These are phyloP conservation scores for Litsea cubeba DNA, from an alignment of 164 flowering plant species.

Conservation along the genomic window DNA sequence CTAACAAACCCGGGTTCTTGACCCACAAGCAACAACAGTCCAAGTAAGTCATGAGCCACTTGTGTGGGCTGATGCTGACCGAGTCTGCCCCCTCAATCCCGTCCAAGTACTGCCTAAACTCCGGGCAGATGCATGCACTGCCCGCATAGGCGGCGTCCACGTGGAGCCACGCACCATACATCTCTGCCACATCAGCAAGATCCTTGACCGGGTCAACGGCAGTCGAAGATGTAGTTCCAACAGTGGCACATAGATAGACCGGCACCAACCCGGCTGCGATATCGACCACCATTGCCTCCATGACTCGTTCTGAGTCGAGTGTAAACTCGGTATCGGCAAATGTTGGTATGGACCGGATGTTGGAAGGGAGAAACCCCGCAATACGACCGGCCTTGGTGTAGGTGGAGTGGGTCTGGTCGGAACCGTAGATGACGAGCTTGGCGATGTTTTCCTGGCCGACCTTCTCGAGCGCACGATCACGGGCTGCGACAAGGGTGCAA, in stretches of 20 bases:
- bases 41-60: constrained; percentile 50
- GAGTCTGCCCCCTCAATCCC: constrained; percentile 48
- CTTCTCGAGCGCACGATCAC: constrained; percentile 24
- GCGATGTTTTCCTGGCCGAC: constrained; percentile 15
- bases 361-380: constrained; percentile 28
- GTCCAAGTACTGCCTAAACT: background rate
- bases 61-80: constrained; percentile 46
- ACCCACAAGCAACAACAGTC: constrained; percentile 66
- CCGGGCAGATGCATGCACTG: too few relatives aligned
- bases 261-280: constrained; percentile 44
- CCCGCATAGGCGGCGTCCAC: constrained; percentile 34
- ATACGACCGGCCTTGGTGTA: constrained; percentile 35
- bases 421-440: constrained; percentile 43
- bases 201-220: constrained; percentile 43
- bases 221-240: constrained; percentile 23
- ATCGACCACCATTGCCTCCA: constrained; percentile 25
- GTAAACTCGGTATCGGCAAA: constrained; percentile 19
- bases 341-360: constrained; percentile 30
- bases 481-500: constrained; percentile 43
- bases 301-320: constrained; percentile 21
- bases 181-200: constrained; percentile 35
- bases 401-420: constrained; percentile 11
- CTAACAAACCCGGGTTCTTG: constrained; percentile 21
- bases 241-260: constrained; percentile 31
- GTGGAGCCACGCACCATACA: constrained; percentile 46